phyloP scores from a whole-genome alignment of 1,284 basidiomycete species.

The Ceratobasidium sp. region DNA sequence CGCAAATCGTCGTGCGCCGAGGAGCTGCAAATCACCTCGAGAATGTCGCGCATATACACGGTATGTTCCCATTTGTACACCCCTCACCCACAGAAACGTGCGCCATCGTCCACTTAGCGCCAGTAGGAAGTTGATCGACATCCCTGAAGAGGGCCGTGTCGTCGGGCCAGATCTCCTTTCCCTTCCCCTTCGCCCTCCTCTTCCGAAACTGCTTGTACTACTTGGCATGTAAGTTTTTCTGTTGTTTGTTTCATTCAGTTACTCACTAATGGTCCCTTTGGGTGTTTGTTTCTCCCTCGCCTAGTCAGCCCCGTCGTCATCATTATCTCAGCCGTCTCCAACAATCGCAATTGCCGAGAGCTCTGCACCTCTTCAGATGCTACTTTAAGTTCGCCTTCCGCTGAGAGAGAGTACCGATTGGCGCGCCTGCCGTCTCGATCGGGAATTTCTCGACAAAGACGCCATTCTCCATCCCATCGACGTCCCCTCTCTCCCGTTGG shows the following conservation, averaged over 20 bases:
- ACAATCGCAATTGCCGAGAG: slow-evolving; percentile 6
- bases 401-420: slow-evolving; percentile 1
- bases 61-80: too few relatives aligned
- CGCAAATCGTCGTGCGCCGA: slow-evolving; percentile 16
- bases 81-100: too few relatives aligned
- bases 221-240: slow-evolving; percentile 5
- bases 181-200: too few relatives aligned
- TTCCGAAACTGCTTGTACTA: too few relatives aligned
- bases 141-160: too few relatives aligned
- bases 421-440: not conserved
- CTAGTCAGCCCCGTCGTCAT: slow-evolving; percentile 33
- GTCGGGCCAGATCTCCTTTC: too few relatives aligned
- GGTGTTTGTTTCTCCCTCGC: not conserved
- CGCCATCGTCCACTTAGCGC: slow-evolving; percentile 6
- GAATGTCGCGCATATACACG: too few relatives aligned
- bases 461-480: not conserved
- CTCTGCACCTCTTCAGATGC: not conserved
- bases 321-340: slow-evolving; percentile 14
- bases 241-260: not conserved
- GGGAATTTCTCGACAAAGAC: slow-evolving; percentile 25
- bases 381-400: not conserved
- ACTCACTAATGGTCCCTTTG: not conserved
- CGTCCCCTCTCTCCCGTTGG: too few relatives aligned
- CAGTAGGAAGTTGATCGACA: too few relatives aligned
- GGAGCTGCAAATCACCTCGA: too few relatives aligned